These are phyloP conservation scores for Suhomyces maxii DNA, from an alignment of 1,139 yeast genomes.

Conservation along the genomic window DNA sequence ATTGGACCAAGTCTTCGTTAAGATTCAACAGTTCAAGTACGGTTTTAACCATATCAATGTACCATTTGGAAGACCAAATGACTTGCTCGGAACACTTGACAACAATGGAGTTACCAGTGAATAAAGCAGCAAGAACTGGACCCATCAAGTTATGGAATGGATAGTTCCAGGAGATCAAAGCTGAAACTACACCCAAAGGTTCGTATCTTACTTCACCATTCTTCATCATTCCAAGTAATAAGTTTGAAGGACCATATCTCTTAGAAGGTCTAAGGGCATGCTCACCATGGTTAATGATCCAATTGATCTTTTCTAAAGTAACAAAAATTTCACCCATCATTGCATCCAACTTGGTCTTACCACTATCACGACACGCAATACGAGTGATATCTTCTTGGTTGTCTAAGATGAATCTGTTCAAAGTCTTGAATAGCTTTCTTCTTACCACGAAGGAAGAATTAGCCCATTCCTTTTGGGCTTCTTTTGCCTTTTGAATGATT, in stretches of 20 bases:
- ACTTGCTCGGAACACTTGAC: conserved; percentile 95
- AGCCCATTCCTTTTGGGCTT: conserved; percentile 65
- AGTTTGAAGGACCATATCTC: conserved; percentile 84
- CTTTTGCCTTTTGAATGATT: conserved; percentile 53
- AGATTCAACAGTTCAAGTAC: conserved; percentile 73
- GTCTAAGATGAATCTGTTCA: conserved; percentile 68
- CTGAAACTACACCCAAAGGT: conserved; percentile 87
- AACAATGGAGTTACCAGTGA: conserved; percentile 87
- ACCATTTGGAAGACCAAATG: conserved; percentile 89
- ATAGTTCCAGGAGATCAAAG: conserved; percentile 94
- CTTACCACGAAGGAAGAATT: conserved; percentile 61
- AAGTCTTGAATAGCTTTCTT: conserved; percentile 66
- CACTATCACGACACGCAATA: conserved; percentile 94
- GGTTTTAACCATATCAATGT: conserved; percentile 63
- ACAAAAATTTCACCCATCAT: conserved; percentile 95
- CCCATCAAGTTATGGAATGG: conserved; percentile 93
- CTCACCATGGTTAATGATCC: conserved; percentile 87
- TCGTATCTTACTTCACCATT: conserved; percentile 92
- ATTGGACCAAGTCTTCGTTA: conserved; percentile 80
- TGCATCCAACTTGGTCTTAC: conserved; percentile 94
- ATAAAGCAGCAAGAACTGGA: conserved; percentile 83
- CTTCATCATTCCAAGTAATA: conserved; percentile 69
- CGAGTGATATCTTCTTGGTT: conserved; percentile 87
- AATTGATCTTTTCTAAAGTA: conserved; percentile 84
- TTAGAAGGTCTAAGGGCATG: conserved; percentile 64